These are phyloP conservation scores for Helianthus annuus DNA, from an alignment of 129 eudicot species.

Conservation along the genomic window HanXRQr2.0-SUNRISE NC_035440.2:56505547-56506046, in stretches of 20 bases:
- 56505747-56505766: background rate
- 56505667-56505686: background rate
- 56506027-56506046: no score
- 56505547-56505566: slow-evolving; percentile 53
- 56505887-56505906: no score
- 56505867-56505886: no score
- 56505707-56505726: background rate
- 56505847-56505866: no score
- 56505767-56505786: background rate
- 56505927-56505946: no score
- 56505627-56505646: slow-evolving; percentile 75
- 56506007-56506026: no score
- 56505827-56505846: background rate
- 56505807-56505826: background rate
- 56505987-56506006: no score
- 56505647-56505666: slow-evolving; percentile 26
- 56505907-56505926: no score
- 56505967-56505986: no score
- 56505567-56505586: slow-evolving; percentile 67
- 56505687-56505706: background rate
- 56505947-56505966: no score
- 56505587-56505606: slow-evolving; percentile 72
- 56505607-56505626: slow-evolving; percentile 73
- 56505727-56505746: background rate
- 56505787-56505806: no score